Base-by-base conservation (phyloP, 768 basidiomycete genomes). In the Pholiota microspora region DNA sequence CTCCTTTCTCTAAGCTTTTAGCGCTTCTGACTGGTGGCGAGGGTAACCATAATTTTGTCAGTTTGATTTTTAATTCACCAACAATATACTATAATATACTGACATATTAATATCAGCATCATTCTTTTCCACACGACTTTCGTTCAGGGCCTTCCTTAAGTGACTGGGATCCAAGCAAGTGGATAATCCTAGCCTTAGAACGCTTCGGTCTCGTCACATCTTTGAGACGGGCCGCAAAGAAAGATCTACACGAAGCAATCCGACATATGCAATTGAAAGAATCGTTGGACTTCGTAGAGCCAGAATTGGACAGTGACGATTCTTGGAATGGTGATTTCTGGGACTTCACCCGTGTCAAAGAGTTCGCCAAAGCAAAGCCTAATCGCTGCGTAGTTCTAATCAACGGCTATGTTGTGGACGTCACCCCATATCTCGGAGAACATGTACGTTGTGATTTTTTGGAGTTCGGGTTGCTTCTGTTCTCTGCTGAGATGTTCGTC, bases 141-240 rank as follows among this genome's bases (percentile, higher is more conserved):
- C 80, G 88, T 23, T 86, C 88, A 16, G 87, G 83, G 0, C 85
- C 83, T 8, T 75, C 78, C 16, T 45, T 55, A 6, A 66, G 73
- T 23, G 87, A 86, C 59, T 92, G 88, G 88, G 89, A 92, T 67
- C 88, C 89, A 0, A 86, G 86, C 1, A 91, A 90, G 71, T 91
- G 88, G 89, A 77, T 84, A 38, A 90, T 91, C 36, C 64, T 80
- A 18, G 45, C 69, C 4, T 71, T 91, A 9, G 70, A 84, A 58
- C 62, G 59, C 4, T 47, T 83, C 7, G 80, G 83, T 0, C 65
- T 84, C 0, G 80, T 73, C 0, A 70, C 65, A 5, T 70, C 75
- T 35, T 69, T 88, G 13, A 77, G 83, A 2, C 73, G 76, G 15
- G 85, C 81, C 0, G 69, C 74, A 15, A 59, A 73, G 8, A 65